A percentile compares a stretch with the other conserved stretches of the same genome.
Conservation (phyloP, 164 flowering plant genomes). For the Magnolia sinica region DNA sequence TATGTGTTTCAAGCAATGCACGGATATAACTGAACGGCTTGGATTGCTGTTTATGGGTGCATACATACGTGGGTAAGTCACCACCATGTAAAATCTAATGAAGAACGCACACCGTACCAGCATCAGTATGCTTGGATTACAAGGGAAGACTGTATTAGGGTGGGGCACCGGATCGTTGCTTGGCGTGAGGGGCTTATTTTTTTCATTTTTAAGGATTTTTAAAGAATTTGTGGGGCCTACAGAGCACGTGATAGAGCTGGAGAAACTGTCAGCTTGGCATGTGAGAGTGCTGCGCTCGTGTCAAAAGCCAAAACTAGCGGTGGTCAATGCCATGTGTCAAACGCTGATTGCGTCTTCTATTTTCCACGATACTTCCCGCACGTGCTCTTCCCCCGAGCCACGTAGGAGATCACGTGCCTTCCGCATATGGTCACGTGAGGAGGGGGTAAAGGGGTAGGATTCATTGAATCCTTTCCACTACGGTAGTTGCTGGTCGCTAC, state of each 20-base stretch:
- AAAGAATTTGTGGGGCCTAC: constrained; percentile 22
- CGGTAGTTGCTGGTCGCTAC: no score
- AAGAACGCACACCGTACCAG: no score
- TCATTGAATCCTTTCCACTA: no score
- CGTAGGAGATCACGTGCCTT: neutral
- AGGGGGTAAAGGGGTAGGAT: neutral
- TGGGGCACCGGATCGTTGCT: constrained; percentile 39
- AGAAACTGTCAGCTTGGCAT: constrained; percentile 50
- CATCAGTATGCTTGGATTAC: constrained; percentile 28
- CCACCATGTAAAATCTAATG: no score
- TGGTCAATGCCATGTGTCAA: constrained; percentile 6
- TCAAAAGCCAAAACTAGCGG: constrained; percentile 13
- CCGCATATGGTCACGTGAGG: neutral
- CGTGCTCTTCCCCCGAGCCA: neutral
- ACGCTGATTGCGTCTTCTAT: neutral
- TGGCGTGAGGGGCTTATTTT: constrained; percentile 18
- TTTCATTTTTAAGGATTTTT: constrained; percentile 1
- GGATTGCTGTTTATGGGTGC: no score
- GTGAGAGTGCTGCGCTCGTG: constrained; percentile 53
- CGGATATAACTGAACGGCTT: no score
- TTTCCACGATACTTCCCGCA: neutral
- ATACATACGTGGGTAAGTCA: no score
- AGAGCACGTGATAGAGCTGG: constrained; percentile 50
- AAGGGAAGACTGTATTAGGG: constrained; percentile 32
- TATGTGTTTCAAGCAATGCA: no score